Evolutionary conservation across 2,329 filamentous ascomycete species (phyloP).

Genomic region (Arthrobotrys musiformis): DNA sequence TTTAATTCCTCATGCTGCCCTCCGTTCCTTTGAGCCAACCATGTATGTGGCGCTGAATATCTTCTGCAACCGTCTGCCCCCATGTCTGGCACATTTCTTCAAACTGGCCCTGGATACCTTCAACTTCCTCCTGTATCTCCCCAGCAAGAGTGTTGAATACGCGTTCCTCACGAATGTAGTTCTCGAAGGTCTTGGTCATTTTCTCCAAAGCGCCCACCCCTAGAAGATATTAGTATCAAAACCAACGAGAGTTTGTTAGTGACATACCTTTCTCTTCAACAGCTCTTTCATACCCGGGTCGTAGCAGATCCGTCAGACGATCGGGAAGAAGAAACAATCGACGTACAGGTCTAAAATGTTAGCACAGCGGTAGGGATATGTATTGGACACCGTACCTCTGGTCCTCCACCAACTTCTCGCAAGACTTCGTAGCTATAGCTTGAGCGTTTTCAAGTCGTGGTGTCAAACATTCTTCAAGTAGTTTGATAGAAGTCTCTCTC

Average conservation of each 20-base stretch:
- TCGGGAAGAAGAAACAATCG: neutral
- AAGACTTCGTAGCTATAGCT: neutral
- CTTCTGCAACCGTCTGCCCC: neutral
- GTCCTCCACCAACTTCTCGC: neutral
- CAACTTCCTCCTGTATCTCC: neutral
- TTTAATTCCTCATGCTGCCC: neutral
- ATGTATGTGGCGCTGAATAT: neutral
- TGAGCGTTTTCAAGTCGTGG: neutral
- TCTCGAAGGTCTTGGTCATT: neutral
- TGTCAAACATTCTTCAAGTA: neutral
- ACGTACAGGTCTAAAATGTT: neutral
- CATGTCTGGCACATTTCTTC: neutral
- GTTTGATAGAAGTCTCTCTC: neutral
- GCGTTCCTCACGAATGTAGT: neutral
- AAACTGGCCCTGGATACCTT: neutral
- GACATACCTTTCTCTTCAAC: slow-evolving; percentile 2
- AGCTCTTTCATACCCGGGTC: neutral
- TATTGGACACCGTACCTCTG: neutral
- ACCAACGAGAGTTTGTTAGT: neutral
- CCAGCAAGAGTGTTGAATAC: neutral
- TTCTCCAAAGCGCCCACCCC: neutral
- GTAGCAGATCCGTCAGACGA: neutral
- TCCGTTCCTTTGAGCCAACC: neutral
- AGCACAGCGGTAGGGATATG: neutral
- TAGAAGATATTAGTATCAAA: neutral